phyloP scores from a whole-genome alignment of 495 filamentous ascomycete species.

The Cercophora scortea region DNA sequence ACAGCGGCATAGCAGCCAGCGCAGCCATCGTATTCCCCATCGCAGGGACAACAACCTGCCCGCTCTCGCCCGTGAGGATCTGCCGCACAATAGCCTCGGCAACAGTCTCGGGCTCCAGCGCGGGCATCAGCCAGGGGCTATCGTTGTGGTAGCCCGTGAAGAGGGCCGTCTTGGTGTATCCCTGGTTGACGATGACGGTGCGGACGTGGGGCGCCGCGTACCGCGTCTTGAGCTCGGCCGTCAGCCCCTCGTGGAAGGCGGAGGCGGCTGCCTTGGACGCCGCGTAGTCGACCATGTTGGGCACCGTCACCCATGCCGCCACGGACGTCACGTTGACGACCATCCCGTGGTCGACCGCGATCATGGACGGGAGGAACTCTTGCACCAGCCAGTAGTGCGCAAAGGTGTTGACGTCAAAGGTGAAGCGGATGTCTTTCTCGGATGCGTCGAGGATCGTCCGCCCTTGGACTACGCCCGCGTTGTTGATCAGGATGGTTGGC shows the following conservation, averaged over 20 bases:
- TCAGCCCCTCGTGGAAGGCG: slow-evolving; percentile 62
- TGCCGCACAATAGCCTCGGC: slow-evolving; percentile 55
- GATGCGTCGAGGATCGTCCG: slow-evolving; percentile 50
- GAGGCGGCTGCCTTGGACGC: slow-evolving; percentile 60
- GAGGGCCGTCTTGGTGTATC: slow-evolving; percentile 53
- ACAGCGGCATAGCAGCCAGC: slow-evolving; percentile 35
- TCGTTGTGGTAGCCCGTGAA: slow-evolving; percentile 53
- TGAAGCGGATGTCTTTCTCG: slow-evolving; percentile 50
- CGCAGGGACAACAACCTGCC: slow-evolving; percentile 48
- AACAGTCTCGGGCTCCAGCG: slow-evolving; percentile 54
- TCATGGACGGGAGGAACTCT: slow-evolving; percentile 62
- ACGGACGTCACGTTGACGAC: slow-evolving; percentile 63
- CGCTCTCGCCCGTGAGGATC: slow-evolving; percentile 49
- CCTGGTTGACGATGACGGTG: slow-evolving; percentile 58
- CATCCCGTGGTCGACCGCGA: slow-evolving; percentile 60
- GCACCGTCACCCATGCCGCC: slow-evolving; percentile 51
- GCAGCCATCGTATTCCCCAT: slow-evolving; percentile 25
- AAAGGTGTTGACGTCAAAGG: slow-evolving; percentile 66
- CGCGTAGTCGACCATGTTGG: slow-evolving; percentile 62
- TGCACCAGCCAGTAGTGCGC: slow-evolving; percentile 57
- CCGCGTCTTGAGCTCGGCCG: slow-evolving; percentile 49
- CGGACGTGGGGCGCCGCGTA: slow-evolving; percentile 60
- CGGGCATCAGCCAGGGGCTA: slow-evolving; percentile 43
- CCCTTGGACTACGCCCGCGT: slow-evolving; percentile 59
- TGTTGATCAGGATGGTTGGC: slow-evolving; percentile 70